Percentiles rank a stretch among this genome's conserved stretches.
Evolutionary conservation across 2,329 filamentous ascomycete genomes (phyloP).

Genomic region (Hyphodiscus sp.): DNA sequence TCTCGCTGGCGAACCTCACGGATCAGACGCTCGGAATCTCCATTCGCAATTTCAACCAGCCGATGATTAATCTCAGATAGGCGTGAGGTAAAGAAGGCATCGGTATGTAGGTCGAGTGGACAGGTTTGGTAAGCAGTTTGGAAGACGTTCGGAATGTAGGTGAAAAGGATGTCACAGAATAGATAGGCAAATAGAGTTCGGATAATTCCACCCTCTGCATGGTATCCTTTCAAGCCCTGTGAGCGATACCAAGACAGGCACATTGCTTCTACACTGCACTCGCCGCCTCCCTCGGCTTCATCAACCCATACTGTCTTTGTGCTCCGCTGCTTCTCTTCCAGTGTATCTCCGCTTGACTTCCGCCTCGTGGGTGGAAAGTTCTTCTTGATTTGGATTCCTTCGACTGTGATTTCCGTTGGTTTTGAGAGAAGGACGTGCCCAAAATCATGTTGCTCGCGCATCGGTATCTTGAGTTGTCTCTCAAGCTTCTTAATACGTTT

Average conservation of each 20-base stretch:
- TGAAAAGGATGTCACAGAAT: conserved; percentile 88
- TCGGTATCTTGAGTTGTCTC: conserved; percentile 72
- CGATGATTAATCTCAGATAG: conserved; percentile 84
- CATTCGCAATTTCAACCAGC: conserved; percentile 82
- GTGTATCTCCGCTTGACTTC: conserved; percentile 9
- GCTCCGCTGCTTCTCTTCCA: conserved; percentile 35
- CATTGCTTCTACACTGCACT: conserved; percentile 91
- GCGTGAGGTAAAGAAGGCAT: conserved; percentile 83
- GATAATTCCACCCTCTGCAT: conserved; percentile 84
- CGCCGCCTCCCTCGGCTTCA: conserved; percentile 57
- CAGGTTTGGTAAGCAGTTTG: conserved; percentile 94
- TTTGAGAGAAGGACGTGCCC: conserved; percentile 73
- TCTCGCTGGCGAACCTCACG: conserved; percentile 62
- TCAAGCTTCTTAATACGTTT: conserved; percentile 92
- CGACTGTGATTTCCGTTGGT: conserved; percentile 66
- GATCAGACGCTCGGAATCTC: conserved; percentile 62
- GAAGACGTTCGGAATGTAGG: conserved; percentile 94
- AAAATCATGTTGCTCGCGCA: conserved; percentile 88
- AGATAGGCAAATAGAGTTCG: conserved; percentile 88
- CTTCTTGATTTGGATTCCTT: conserved; percentile 71
- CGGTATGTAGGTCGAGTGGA: conserved; percentile 85
- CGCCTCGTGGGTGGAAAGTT: conserved; percentile 35
- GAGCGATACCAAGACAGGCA: conserved; percentile 79
- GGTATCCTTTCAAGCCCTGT: conserved; percentile 86
- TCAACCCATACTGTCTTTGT: conserved; percentile 87